A percentile compares a stretch with the other conserved stretches of the same genome.
phyloP scores from a whole-genome alignment of 345 rosid species.

The Laguncularia racemosa region DNA sequence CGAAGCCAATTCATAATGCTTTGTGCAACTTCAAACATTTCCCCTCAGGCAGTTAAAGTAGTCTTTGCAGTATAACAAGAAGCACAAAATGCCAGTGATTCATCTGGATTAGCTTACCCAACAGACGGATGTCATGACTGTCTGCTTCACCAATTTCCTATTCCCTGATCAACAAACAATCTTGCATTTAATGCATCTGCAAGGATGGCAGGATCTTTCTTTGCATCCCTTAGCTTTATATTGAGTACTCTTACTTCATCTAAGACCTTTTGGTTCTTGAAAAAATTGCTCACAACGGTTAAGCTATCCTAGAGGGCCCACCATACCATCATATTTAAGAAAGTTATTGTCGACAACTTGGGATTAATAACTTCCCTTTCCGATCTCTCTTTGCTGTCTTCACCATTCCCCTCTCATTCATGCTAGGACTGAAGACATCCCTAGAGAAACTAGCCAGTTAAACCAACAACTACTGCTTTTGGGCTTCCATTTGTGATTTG shows the following conservation, averaged over 20 bases:
- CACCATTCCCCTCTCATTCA: too few species aligned
- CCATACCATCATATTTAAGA: too few species aligned
- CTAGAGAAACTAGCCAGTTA: too few species aligned
- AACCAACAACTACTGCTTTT: too few species aligned
- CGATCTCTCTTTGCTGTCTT: too few species aligned
- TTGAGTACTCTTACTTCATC: conserved; percentile 48
- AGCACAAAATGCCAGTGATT: conserved; percentile 32
- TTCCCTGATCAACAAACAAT: conserved; percentile 70
- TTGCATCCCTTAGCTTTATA: conserved; percentile 74
- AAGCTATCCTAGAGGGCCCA: too few species aligned
- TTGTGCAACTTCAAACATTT: conserved; percentile 97
- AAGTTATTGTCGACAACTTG: too few species aligned
- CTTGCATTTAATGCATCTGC: conserved; percentile 69
- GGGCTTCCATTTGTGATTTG: too few species aligned
- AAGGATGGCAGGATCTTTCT: conserved; percentile 55
- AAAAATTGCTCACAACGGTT: too few species aligned
- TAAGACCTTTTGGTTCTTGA: too few species aligned
- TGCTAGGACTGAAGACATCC: too few species aligned
- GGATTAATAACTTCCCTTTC: too few species aligned
- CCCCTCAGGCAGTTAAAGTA: conserved; percentile 77
- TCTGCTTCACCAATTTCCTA: conserved; percentile 97
- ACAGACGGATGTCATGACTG: conserved; percentile 98
- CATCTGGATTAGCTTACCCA: conserved; percentile 67
- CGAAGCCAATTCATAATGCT: conserved; percentile 91
- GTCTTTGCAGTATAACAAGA: conserved; percentile 98